Base-by-base conservation (phyloP, 495 filamentous ascomycete species). In the Amniculicola lignicola region DNA sequence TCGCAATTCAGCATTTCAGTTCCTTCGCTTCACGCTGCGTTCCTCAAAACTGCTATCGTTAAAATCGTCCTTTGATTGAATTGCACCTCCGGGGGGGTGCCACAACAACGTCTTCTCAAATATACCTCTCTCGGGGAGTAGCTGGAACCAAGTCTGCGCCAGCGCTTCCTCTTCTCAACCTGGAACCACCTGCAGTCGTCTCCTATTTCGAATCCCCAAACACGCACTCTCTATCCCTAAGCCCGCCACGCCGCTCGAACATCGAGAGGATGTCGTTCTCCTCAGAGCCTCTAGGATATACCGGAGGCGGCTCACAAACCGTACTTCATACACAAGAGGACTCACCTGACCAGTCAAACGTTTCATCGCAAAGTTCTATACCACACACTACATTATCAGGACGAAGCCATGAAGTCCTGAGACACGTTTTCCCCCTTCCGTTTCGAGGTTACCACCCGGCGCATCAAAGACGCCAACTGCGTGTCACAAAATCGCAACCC, bases 51-150 rank as follows among this genome's bases (percentile, higher is more conserved):
- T 33, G 29, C n/a, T 33, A n/a, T 33, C 29, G 29, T 33, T 33
- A 7, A 7, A n/a, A 33, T 7, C 7, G 29, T n/a, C 29, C 7
- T n/a, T 7, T 33, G 7, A 33, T 33, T 33, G n/a, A 33, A 7
- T n/a, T 7, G n/a, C 29, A 33, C n/a, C 29, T n/a, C 6, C 7
- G 9, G 14, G 60, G 61, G 29, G 61, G 61, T 59, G 55, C 44
- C 15, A 18, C 35, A 56, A 71, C 41, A 1, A 74, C 69, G 72
- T 70, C 72, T 68, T 75, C 71, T 25, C 69, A 74, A 39, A 73
- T 75, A 18, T 62, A 73, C 27, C 64, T 75, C 28, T 74, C 71
- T 23, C 51, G 70, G 39, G 69, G 65, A 25, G 68, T 75, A 29
- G 70, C 69, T 14, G 69, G 61, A 15, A 44, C 67, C 14, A 50